These are phyloP conservation scores for Aurantiochytrium sp. DNA, from an alignment of 108 stramenopile species.

Conservation along the genomic window DNA sequence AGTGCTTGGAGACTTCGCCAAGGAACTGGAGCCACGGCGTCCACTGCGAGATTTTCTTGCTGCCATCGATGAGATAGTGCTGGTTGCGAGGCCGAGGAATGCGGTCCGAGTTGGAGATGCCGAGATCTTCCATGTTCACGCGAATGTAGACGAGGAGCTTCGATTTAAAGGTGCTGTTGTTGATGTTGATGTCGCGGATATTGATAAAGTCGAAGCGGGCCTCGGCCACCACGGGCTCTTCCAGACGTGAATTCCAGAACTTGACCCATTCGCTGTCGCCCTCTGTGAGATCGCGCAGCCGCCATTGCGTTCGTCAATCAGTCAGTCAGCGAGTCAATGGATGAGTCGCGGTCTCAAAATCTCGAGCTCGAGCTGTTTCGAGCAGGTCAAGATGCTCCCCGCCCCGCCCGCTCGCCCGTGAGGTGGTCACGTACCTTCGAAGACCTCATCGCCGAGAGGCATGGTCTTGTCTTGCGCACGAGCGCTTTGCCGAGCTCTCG, in stretches of 20 bases:
- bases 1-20: not conserved
- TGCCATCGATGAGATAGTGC: not conserved
- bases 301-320: too few species aligned
- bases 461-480: not conserved
- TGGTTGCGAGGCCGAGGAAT: not conserved
- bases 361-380: too few species aligned
- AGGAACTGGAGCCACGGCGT: not conserved
- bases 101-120: not conserved
- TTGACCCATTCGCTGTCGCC: not conserved
- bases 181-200: not conserved
- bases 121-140: not conserved
- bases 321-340: too few species aligned
- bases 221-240: not conserved
- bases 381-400: too few species aligned
- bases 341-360: too few species aligned
- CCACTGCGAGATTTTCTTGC: not conserved
- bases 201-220: not conserved
- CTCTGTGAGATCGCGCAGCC: not conserved
- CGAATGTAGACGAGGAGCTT: not conserved
- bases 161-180: not conserved
- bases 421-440: not conserved
- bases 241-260: not conserved
- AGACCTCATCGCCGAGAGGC: not conserved
- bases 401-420: too few species aligned
- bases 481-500: too few species aligned